Conservation (phyloP, 768 basidiomycete species). For the Myochromella boudieri region DNA sequence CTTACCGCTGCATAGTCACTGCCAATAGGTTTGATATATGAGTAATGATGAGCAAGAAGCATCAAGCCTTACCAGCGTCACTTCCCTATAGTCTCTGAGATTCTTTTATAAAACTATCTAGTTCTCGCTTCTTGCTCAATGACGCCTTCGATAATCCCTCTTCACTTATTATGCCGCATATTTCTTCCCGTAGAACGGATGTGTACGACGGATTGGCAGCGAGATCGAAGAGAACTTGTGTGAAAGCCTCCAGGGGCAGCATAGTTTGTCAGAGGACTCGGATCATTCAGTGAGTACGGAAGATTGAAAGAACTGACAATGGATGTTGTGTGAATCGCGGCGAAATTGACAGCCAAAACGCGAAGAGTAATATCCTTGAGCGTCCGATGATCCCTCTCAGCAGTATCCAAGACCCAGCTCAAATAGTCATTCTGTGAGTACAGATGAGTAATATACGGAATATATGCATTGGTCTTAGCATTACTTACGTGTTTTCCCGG, state of each 20-base stretch:
- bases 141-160: constrained; percentile 33
- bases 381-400: constrained; percentile 27
- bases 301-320: too few relatives aligned
- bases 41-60: constrained; percentile 20
- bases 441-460: background rate
- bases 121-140: constrained; percentile 32
- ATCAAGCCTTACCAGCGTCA: constrained; percentile 19
- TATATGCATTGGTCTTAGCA: background rate
- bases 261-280: too few relatives aligned
- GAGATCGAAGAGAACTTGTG: constrained; percentile 36
- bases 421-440: constrained; percentile 41
- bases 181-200: constrained; percentile 40
- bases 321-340: constrained; percentile 38
- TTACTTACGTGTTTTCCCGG: constrained; percentile 30
- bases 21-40: background rate
- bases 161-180: constrained; percentile 26
- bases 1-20: constrained; percentile 28
- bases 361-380: constrained; percentile 26
- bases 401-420: constrained; percentile 43
- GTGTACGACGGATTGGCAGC: constrained; percentile 33
- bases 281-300: too few relatives aligned
- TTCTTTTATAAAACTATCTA: constrained; percentile 42
- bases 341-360: constrained; percentile 36
- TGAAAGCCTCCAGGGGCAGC: constrained; percentile 38
- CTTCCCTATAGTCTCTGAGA: constrained; percentile 29